These are phyloP conservation scores for Theileria orientalis DNA, from an alignment of 169 alveolate species.

Conservation along the genomic window DNA sequence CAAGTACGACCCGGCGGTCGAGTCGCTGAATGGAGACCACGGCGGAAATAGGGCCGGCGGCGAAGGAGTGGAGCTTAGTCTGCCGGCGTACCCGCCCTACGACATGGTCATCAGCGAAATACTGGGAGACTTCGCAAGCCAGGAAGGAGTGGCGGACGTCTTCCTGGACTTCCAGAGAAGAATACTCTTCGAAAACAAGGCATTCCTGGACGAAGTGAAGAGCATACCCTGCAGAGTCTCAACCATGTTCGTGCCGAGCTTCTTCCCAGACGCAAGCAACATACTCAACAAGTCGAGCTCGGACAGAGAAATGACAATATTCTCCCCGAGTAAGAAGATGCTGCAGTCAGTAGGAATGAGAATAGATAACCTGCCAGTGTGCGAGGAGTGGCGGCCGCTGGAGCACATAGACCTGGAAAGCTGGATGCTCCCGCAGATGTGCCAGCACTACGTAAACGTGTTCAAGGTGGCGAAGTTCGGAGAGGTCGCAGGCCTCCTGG, in stretches of 20 bases:
- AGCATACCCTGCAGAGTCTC: constrained; percentile 79
- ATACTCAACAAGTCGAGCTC: constrained; percentile 69
- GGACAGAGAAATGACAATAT: constrained; percentile 76
- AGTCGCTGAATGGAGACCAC: background rate
- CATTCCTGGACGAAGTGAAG: constrained; percentile 63
- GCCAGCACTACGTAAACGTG: constrained; percentile 69
- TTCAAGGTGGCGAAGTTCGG: constrained; percentile 66
- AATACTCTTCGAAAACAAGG: constrained; percentile 62
- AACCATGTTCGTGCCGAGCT: constrained; percentile 76
- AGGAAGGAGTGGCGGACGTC: constrained; percentile 84
- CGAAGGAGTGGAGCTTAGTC: constrained; percentile 12
- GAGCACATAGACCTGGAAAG: constrained; percentile 65
- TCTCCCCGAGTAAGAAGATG: constrained; percentile 74
- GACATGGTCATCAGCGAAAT: constrained; percentile 83
- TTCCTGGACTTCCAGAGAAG: constrained; percentile 78
- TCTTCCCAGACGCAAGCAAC: constrained; percentile 76
- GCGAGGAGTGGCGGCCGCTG: constrained; percentile 45
- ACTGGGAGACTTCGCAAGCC: constrained; percentile 84
- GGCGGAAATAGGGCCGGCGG: background rate
- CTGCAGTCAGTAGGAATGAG: constrained; percentile 73
- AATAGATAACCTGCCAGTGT: constrained; percentile 61
- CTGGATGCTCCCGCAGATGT: constrained; percentile 73
- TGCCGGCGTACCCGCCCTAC: constrained; percentile 64
- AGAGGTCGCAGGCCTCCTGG: constrained; percentile 75
- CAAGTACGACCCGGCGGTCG: too few species aligned